Conservation (phyloP, 140 eudicot species). For the Flaveria floridana region DNA sequence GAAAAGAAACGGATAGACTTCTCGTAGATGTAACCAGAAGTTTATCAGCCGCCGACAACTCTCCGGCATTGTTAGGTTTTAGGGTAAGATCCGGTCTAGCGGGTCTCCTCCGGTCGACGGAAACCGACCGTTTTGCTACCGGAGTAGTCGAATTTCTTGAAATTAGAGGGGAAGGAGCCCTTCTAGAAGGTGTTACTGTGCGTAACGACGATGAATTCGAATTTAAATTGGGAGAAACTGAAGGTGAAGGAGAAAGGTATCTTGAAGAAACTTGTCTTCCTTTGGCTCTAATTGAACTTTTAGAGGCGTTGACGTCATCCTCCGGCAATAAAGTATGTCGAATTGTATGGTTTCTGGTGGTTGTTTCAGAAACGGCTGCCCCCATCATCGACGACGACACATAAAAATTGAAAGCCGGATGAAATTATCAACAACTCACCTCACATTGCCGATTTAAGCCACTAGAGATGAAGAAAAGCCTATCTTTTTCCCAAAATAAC, state of each 20-base stretch:
- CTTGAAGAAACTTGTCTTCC: slow-evolving; percentile 62
- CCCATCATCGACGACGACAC: slow-evolving; percentile 43
- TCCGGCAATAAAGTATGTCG: slow-evolving; percentile 58
- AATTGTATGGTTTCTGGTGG: slow-evolving; percentile 30
- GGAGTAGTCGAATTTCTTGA: slow-evolving; percentile 54
- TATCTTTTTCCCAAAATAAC: background rate
- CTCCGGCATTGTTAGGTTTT: slow-evolving; percentile 39
- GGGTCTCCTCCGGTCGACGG: slow-evolving; percentile 66
- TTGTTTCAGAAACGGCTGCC: slow-evolving; percentile 57
- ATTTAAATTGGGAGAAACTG: slow-evolving; percentile 25
- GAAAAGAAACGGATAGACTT: slow-evolving; percentile 85
- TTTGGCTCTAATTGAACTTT: slow-evolving; percentile 48
- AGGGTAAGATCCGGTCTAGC: slow-evolving; percentile 42
- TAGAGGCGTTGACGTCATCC: slow-evolving; percentile 40
- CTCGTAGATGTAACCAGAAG: slow-evolving; percentile 76
- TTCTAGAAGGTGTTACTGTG: slow-evolving; percentile 38
- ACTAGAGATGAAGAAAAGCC: slow-evolving; percentile 19
- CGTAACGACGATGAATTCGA: slow-evolving; percentile 25
- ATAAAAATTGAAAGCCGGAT: slow-evolving; percentile 16
- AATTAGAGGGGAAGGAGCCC: slow-evolving; percentile 63
- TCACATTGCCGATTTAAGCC: slow-evolving; percentile 45
- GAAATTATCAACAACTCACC: slow-evolving; percentile 26
- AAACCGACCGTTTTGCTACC: slow-evolving; percentile 56
- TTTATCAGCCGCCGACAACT: slow-evolving; percentile 72
- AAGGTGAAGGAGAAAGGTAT: slow-evolving; percentile 63